Evolutionary conservation across 768 basidiomycete species (phyloP).

Genomic region (Trametes maxima): DNA sequence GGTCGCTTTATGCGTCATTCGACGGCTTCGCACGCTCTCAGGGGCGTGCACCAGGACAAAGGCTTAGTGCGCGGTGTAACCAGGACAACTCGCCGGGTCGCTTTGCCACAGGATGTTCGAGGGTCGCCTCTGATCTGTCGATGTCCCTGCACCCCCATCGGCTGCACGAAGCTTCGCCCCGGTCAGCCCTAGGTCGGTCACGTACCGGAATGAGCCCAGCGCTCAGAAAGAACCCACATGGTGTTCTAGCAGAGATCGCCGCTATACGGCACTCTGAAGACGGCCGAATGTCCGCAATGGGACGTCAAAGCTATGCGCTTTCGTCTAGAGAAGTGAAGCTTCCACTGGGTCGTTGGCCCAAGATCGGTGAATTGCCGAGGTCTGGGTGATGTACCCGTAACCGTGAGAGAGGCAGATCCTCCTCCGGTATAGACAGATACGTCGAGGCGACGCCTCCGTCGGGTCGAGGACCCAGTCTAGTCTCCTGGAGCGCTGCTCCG

Average conservation of each 20-base stretch:
- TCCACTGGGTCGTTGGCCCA: too few species aligned
- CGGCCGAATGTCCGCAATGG: too few species aligned
- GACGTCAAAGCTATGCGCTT: too few species aligned
- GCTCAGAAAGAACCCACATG: too few species aligned
- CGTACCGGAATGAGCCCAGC: neutral
- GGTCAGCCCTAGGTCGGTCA: conserved; percentile 8
- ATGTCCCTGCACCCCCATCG: conserved; percentile 11
- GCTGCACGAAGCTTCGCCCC: conserved; percentile 14
- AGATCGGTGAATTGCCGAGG: too few species aligned
- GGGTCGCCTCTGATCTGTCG: conserved; percentile 15
- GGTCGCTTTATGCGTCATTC: conserved; percentile 20
- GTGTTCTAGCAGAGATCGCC: too few species aligned
- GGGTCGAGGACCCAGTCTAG: neutral
- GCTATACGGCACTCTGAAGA: too few species aligned
- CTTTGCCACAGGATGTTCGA: conserved; percentile 20
- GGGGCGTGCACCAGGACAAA: conserved; percentile 13
- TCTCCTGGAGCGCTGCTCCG: too few species aligned
- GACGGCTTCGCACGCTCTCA: conserved; percentile 11
- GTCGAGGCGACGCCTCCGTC: neutral
- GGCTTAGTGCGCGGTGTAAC: conserved; percentile 11
- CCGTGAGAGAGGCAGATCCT: neutral
- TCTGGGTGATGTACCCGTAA: too few species aligned
- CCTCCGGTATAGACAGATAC: neutral
- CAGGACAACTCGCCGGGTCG: conserved; percentile 12
- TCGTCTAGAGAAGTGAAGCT: too few species aligned